Evolutionary conservation across 106 monocot species (phyloP).

Genomic region (Acanthochlamys bracteata): DNA sequence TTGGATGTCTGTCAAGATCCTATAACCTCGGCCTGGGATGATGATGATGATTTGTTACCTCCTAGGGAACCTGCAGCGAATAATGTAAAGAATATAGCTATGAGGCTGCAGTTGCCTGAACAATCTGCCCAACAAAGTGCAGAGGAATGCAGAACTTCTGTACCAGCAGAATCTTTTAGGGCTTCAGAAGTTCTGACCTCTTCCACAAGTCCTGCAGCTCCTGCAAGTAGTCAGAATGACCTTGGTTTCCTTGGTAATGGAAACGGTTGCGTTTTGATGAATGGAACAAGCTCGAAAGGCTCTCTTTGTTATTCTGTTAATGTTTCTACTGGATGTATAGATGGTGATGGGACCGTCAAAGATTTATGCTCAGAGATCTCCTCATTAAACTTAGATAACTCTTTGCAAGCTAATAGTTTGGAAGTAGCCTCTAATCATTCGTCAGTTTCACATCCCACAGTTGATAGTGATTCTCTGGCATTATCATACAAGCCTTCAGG

Average conservation of each 20-base stretch:
- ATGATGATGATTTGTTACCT: constrained; percentile 30
- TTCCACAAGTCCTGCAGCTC: constrained; percentile 1
- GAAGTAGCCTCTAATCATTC: not conserved
- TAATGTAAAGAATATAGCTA: not conserved
- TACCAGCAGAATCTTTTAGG: constrained; percentile 9
- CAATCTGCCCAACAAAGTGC: constrained; percentile 3
- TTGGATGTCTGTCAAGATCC: constrained; percentile 12
- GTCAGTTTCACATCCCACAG: not conserved
- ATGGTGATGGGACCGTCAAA: constrained; percentile 7
- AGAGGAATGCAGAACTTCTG: not conserved
- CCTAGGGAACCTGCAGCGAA: constrained; percentile 7
- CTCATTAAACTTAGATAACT: constrained; percentile 17
- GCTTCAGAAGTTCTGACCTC: constrained; percentile 1
- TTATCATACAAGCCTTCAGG: not conserved
- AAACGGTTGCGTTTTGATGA: not conserved
- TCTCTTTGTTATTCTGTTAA: constrained; percentile 1
- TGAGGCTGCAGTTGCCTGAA: constrained; percentile 1
- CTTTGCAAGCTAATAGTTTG: not conserved
- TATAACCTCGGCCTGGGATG: constrained; percentile 51
- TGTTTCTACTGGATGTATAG: not conserved
- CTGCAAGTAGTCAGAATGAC: constrained; percentile 14
- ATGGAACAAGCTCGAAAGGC: not conserved
- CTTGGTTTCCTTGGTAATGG: not conserved
- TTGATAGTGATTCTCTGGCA: constrained; percentile 1
- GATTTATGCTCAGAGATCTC: constrained; percentile 19